Percentiles rank a stretch among this genome's conserved stretches.
These are phyloP conservation scores for Penicillium oxalicum DNA, from an alignment of 2,329 filamentous ascomycete genomes.

Conservation along the genomic window DNA sequence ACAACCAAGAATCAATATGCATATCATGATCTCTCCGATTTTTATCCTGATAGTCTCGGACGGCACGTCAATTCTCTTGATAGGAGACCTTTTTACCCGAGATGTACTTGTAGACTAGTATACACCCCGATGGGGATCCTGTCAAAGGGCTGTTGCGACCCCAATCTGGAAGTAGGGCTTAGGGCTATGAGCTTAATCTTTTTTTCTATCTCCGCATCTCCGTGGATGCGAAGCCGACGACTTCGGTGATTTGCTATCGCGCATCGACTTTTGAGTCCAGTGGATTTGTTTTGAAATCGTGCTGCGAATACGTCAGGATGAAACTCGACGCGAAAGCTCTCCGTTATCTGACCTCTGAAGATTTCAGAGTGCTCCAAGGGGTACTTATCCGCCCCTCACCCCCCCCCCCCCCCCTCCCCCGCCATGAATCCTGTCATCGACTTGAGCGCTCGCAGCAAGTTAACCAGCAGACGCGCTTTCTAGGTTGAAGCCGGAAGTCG, in stretches of 20 bases:
- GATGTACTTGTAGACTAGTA: too few species aligned
- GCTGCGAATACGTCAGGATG: constrained; percentile 51
- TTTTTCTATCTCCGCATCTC: constrained; percentile 24
- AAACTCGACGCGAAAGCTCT: constrained; percentile 91
- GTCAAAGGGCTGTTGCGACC: too few species aligned
- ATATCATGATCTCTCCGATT: constrained; percentile 16
- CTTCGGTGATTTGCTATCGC: too few species aligned
- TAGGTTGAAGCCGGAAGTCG: constrained; percentile 90
- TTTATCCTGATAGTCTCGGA: constrained; percentile 6
- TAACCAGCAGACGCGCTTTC: neutral
- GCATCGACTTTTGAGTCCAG: too few species aligned
- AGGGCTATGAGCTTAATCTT: constrained; percentile 31
- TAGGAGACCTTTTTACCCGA: too few species aligned
- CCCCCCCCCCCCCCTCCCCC: constrained; percentile 18
- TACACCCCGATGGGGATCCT: too few species aligned
- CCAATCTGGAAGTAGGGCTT: constrained; percentile 32
- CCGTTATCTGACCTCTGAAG: constrained; percentile 84
- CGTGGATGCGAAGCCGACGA: neutral
- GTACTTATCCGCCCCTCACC: constrained; percentile 49
- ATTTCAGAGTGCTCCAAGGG: constrained; percentile 91
- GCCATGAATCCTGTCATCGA: constrained; percentile 14
- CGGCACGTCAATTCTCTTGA: neutral
- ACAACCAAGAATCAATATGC: constrained; percentile 29
- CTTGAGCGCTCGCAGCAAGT: constrained; percentile 4
- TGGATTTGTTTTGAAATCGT: neutral